phyloP scores from a whole-genome alignment of 371 early-diverging fungal species.

The Rhizopus delemar region DNA sequence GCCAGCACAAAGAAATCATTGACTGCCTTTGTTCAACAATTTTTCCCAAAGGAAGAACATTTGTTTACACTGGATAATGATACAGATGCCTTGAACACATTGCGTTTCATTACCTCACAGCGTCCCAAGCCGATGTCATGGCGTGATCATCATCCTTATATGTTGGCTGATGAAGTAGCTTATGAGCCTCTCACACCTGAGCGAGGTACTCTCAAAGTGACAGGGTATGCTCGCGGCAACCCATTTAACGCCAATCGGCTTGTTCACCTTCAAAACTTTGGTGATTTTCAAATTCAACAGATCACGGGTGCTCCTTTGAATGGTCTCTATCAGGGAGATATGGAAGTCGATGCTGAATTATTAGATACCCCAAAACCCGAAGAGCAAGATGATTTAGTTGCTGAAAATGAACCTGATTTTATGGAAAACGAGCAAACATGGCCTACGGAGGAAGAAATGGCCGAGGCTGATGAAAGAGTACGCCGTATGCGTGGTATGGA shows the following conservation, averaged over 20 bases:
- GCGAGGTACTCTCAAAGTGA: conserved; percentile 73
- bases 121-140: conserved; percentile 79
- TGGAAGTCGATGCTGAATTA: conserved; percentile 54
- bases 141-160: conserved; percentile 88
- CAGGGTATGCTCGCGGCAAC: conserved; percentile 81
- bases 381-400: conserved; percentile 70
- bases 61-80: conserved; percentile 63
- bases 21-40: conserved; percentile 77
- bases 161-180: conserved; percentile 76
- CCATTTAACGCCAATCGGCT: conserved; percentile 86
- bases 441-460: conserved; percentile 94
- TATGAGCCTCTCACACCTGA: conserved; percentile 56
- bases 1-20: conserved; percentile 80
- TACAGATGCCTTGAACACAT: conserved; percentile 54
- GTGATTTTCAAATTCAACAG: conserved; percentile 87
- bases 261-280: conserved; percentile 87
- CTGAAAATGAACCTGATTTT: conserved; percentile 87
- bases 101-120: conserved; percentile 73
- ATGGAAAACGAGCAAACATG: conserved; percentile 95
- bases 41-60: conserved; percentile 84
- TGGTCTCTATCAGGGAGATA: conserved; percentile 21
- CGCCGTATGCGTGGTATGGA: conserved; percentile 33
- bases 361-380: conserved; percentile 66
- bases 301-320: conserved; percentile 33
- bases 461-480: conserved; percentile 69